These are phyloP conservation scores for Ustilaginoidea virens DNA, from an alignment of 2,329 filamentous ascomycete species.

Conservation along the genomic window DNA sequence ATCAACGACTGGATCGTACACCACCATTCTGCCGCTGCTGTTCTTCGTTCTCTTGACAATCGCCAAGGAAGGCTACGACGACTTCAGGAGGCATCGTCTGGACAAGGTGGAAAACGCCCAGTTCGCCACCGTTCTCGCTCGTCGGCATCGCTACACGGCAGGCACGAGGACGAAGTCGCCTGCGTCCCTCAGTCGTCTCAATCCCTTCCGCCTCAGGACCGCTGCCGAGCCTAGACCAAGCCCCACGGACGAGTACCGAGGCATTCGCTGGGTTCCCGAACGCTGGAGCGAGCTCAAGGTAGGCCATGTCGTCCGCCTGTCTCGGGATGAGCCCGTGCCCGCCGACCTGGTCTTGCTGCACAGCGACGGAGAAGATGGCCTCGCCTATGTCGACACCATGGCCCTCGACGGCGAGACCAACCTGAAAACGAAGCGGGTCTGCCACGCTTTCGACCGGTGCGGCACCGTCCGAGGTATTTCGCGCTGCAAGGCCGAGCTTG, in stretches of 20 bases:
- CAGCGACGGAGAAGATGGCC: constrained; percentile 58
- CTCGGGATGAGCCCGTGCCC: constrained; percentile 63
- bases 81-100: constrained; percentile 62
- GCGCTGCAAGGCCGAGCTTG: constrained; percentile 42
- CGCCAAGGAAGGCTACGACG: constrained; percentile 75
- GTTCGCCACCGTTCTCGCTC: constrained; percentile 28
- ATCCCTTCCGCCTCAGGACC: constrained; percentile 17
- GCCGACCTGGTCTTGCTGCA: constrained; percentile 72
- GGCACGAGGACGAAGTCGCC: constrained; percentile 11
- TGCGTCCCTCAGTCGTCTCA: constrained; percentile 13
- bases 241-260: constrained; percentile 45
- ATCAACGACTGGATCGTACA: constrained; percentile 61
- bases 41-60: constrained; percentile 73
- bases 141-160: constrained; percentile 17
- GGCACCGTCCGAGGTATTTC: constrained; percentile 36
- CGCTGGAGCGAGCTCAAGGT: constrained; percentile 32
- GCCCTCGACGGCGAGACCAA: constrained; percentile 73
- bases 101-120: constrained; percentile 67
- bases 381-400: constrained; percentile 79
- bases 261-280: constrained; percentile 33
- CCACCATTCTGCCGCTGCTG: constrained; percentile 56
- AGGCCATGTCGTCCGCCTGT: constrained; percentile 32
- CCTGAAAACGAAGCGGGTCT: constrained; percentile 58
- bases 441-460: constrained; percentile 45
- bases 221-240: constrained; percentile 13